Base-by-base conservation (phyloP, 805 yeast genomes). In the Candida wancherniae region DNA sequence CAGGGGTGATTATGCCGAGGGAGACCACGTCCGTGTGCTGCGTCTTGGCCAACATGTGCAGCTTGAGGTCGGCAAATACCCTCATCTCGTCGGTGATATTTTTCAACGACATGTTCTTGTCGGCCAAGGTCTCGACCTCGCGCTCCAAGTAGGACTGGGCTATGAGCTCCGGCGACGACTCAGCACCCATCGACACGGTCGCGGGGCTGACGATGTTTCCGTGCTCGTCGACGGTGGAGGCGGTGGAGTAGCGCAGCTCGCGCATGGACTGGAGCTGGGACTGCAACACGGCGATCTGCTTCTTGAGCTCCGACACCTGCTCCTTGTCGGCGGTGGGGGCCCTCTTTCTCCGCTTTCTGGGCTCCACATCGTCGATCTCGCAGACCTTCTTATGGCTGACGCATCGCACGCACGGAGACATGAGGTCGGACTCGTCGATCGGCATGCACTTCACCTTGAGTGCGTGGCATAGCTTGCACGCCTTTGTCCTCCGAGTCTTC, bases 361-460 rank as follows among this genome's bases (percentile, higher is more conserved):
- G 61, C 31, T 75, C 82, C 11, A 73, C 69, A 10, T 74, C 49
- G 43, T 84, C 86, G 32, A 81, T 75, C 37, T 76, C 78, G 58
- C 97, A 87, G 19, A 55, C 55, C 40, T 77, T 67, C 23, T 71
- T 69, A 17, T 80, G 67, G 51, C 77, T 82, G 15, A 72, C 40
- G 50, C 97, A 87, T 24, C 96, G 67, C 9, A 71, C 58, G 57
- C 97, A 87, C 0, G 88, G 75, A 3, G 81, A 77, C 2, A 65
- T 54, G 7, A 78, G 77, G 36, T 79, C 72, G 18, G 63, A 47
- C 23, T 65, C 54, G 48, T 79, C 79, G 1, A 80, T 64, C 0
- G 95, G 92, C 6, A 81, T 75, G 56, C 97, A 87, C 45, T 81
- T 77, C 19, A 87, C 95, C 50, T 87, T 87, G 29, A 85, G 67